phyloP scores from a whole-genome alignment of 1,139 yeast species.

The Yamadazyma triangularis region DNA sequence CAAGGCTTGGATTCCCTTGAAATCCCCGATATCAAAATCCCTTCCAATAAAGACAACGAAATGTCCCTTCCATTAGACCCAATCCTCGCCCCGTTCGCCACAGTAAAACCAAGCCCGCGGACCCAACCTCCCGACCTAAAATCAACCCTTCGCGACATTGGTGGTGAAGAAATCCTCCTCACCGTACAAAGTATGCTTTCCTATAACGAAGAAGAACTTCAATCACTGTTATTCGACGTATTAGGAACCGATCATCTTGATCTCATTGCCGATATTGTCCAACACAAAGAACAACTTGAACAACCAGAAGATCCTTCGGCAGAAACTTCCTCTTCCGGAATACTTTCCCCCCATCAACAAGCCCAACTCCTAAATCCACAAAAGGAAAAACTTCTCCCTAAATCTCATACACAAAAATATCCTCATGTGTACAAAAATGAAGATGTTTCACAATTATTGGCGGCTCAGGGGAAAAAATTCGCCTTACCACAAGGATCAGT shows the following conservation, averaged over 20 bases:
- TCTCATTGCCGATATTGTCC: constrained; percentile 61
- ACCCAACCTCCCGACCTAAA: too few species aligned
- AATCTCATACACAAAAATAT: constrained; percentile 48
- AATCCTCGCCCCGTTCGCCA: too few species aligned
- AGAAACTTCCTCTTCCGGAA: constrained; percentile 11
- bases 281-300: constrained; percentile 31
- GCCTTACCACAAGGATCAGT: constrained; percentile 80
- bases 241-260: constrained; percentile 86
- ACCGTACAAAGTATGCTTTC: too few species aligned
- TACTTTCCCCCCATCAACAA: too few species aligned
- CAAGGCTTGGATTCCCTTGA: too few species aligned
- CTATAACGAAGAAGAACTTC: constrained; percentile 63
- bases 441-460: constrained; percentile 56
- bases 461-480: constrained; percentile 77
- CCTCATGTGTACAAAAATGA: constrained; percentile 84
- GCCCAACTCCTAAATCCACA: constrained; percentile 45
- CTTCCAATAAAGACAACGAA: too few species aligned
- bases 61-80: too few species aligned
- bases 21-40: too few species aligned
- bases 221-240: constrained; percentile 66
- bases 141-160: too few species aligned
- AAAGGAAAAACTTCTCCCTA: constrained; percentile 46
- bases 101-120: too few species aligned
- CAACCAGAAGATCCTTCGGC: constrained; percentile 3
- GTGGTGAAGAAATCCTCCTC: too few species aligned